Conservation (phyloP, 2,329 filamentous ascomycete genomes). For the Penicillium brevicompactum region DNA sequence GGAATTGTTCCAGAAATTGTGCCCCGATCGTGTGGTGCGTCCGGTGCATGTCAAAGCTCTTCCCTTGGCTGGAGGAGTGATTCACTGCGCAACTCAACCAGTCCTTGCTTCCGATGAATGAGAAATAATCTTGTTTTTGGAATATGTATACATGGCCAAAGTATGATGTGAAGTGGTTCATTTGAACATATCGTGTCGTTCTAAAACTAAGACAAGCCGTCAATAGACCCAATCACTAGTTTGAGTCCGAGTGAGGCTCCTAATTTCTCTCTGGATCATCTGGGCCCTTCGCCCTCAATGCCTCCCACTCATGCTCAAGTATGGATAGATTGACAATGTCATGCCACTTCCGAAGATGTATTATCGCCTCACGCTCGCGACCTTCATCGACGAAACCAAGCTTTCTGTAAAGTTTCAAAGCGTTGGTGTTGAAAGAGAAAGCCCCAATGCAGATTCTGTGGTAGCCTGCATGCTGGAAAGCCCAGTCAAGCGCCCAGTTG, state of each 20-base stretch:
- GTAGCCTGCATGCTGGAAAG: constrained; percentile 7
- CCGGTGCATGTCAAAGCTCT: constrained; percentile 25
- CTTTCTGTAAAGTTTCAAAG: constrained; percentile 12
- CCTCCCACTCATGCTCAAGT: constrained; percentile 9
- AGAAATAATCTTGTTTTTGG: background rate
- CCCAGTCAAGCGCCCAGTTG: constrained; percentile 16
- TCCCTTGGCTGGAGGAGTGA: constrained; percentile 29
- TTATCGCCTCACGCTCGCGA: constrained; percentile 13
- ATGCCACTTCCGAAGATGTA: constrained; percentile 13
- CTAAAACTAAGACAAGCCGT: no score
- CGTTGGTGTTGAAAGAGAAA: constrained; percentile 10
- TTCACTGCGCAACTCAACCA: constrained; percentile 34
- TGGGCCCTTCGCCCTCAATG: background rate
- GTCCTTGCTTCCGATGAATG: background rate
- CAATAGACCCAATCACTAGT: no score
- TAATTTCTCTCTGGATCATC: background rate
- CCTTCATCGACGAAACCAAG: constrained; percentile 18
- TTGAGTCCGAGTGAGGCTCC: no score
- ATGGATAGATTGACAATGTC: constrained; percentile 9
- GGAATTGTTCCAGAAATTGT: constrained; percentile 22
- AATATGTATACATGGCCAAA: no score
- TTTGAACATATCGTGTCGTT: no score
- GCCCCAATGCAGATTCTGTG: constrained; percentile 9
- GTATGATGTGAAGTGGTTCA: no score
- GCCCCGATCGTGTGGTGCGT: constrained; percentile 22